Evolutionary conservation across 1,284 basidiomycete species (phyloP).

Genomic region (Vanrija humicola): DNA sequence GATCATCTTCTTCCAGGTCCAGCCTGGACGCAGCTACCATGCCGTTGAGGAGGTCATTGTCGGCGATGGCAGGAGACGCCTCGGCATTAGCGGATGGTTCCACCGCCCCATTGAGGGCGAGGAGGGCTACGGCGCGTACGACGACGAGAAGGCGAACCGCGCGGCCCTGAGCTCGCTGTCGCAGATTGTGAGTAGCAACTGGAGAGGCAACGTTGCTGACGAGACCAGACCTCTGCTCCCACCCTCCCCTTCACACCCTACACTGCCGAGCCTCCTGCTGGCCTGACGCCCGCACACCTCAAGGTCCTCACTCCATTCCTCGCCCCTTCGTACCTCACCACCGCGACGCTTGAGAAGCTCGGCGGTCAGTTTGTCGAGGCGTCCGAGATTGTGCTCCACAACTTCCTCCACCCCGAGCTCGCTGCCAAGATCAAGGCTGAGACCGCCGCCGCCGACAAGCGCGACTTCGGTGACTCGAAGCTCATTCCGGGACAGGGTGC

Average conservation of each 20-base stretch:
- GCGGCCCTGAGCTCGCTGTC: conserved; percentile 55
- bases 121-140: conserved; percentile 65
- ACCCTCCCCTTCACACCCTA: conserved; percentile 49
- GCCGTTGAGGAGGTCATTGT: conserved; percentile 96
- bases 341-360: conserved; percentile 74
- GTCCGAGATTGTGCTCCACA: conserved; percentile 84
- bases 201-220: neutral
- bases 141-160: conserved; percentile 68
- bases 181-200: conserved; percentile 40
- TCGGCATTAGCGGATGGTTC: conserved; percentile 97
- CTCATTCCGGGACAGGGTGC: conserved; percentile 61
- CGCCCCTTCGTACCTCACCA: conserved; percentile 84
- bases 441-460: conserved; percentile 61
- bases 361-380: conserved; percentile 79
- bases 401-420: conserved; percentile 69
- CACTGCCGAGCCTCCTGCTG: conserved; percentile 39
- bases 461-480: conserved; percentile 51
- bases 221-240: conserved; percentile 58
- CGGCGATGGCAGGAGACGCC: conserved; percentile 63
- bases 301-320: conserved; percentile 75
- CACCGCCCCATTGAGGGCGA: conserved; percentile 88
- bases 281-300: conserved; percentile 60
- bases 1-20: conserved; percentile 87
- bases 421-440: conserved; percentile 64
- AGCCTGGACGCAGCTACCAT: conserved; percentile 82